These are phyloP conservation scores for Lipomyces yamadae DNA, from an alignment of 805 yeast species.

Conservation along the genomic window DNA sequence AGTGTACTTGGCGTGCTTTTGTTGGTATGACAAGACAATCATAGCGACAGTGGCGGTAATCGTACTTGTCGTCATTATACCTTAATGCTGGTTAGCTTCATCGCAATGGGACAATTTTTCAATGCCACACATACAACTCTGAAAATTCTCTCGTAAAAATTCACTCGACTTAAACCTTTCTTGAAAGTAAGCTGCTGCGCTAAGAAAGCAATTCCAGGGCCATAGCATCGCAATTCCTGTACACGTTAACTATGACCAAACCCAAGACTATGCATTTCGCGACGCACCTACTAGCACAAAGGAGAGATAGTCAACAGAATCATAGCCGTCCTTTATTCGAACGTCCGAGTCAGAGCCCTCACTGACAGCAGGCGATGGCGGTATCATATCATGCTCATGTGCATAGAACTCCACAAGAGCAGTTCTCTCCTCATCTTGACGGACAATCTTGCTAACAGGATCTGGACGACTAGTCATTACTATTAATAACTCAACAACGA, in stretches of 20 bases:
- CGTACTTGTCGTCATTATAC: slow-evolving; percentile 38
- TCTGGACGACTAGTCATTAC: neutral
- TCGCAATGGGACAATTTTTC: slow-evolving; percentile 25
- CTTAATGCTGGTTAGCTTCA: neutral
- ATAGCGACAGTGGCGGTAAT: slow-evolving; percentile 46
- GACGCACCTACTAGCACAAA: slow-evolving; percentile 24
- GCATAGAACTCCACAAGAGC: no score
- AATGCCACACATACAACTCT: slow-evolving; percentile 35
- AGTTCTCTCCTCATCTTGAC: neutral
- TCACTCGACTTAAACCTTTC: slow-evolving; percentile 57
- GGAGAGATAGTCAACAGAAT: slow-evolving; percentile 24
- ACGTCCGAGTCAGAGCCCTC: neutral
- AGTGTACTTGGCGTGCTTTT: slow-evolving; percentile 33
- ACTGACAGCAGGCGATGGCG: neutral
- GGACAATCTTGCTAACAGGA: slow-evolving; percentile 1
- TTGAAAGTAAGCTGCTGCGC: slow-evolving; percentile 82
- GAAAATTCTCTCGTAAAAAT: slow-evolving; percentile 56
- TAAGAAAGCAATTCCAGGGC: slow-evolving; percentile 95
- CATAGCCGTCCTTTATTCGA: slow-evolving; percentile 1
- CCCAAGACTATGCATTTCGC: neutral
- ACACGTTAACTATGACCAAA: neutral
- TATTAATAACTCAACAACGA: neutral
- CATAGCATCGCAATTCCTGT: slow-evolving; percentile 55
- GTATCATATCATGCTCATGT: neutral
- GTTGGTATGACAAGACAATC: slow-evolving; percentile 27